These are phyloP conservation scores for Drechslera avenae DNA, from an alignment of 2,329 filamentous ascomycete species.

Conservation along the genomic window DNA sequence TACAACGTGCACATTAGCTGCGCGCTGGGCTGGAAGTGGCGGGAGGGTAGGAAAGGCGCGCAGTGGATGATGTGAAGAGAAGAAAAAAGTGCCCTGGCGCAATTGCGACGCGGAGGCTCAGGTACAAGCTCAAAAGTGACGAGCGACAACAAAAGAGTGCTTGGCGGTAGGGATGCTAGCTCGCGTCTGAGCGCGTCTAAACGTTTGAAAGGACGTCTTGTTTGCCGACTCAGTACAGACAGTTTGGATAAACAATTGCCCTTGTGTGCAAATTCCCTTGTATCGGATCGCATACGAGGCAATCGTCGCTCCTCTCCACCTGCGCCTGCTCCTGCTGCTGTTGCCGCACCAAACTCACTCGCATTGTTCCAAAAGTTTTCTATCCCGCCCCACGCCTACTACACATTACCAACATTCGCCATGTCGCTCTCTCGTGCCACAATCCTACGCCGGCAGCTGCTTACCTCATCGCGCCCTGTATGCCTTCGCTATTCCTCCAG, in stretches of 20 bases:
- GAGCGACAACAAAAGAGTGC: conserved; percentile 38
- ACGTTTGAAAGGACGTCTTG: too few species aligned
- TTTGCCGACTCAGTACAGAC: background rate
- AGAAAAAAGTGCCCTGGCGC: conserved; percentile 23
- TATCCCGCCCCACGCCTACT: background rate
- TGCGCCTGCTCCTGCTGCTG: background rate
- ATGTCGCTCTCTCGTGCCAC: conserved; percentile 37
- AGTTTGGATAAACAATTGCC: background rate
- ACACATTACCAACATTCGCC: conserved; percentile 5
- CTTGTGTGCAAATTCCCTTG: background rate
- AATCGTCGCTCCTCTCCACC: conserved; percentile 3
- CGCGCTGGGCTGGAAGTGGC: conserved; percentile 19
- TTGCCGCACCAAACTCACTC: background rate
- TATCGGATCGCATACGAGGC: background rate
- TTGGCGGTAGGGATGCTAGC: conserved; percentile 29
- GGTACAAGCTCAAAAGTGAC: conserved; percentile 28
- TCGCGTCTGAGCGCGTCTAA: conserved; percentile 25
- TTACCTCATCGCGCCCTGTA: conserved; percentile 16
- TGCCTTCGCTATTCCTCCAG: conserved; percentile 31
- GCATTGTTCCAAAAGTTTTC: background rate
- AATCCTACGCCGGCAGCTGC: conserved; percentile 22
- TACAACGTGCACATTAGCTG: conserved; percentile 36
- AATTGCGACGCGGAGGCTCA: conserved; percentile 37
- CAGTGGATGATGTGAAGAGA: conserved; percentile 9
- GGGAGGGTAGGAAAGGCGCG: conserved; percentile 24